These are phyloP conservation scores for Trichoderma hamatum DNA, from an alignment of 2,329 filamentous ascomycete species.

Conservation along the genomic window DNA sequence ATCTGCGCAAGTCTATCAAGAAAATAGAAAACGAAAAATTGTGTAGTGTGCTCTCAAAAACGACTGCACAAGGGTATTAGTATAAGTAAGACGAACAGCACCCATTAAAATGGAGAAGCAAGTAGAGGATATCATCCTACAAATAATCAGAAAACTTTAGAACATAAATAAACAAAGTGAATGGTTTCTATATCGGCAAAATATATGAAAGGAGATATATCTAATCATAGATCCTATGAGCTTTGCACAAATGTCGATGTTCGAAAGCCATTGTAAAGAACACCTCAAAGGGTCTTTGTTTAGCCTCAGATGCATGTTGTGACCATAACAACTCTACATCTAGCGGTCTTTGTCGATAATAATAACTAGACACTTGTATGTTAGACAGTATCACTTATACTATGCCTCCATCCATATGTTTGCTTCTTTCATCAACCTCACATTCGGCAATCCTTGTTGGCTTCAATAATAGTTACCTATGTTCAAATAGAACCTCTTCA, in stretches of 20 bases:
- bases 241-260: background rate
- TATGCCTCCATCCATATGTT: too few relatives aligned
- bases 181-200: background rate
- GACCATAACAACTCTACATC: background rate
- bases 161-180: background rate
- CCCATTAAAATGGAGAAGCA: background rate
- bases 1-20: background rate
- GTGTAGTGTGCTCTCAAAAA: background rate
- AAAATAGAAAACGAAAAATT: background rate
- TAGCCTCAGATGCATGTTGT: background rate
- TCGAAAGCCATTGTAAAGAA: background rate
- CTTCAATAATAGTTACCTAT: too few relatives aligned
- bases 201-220: background rate
- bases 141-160: too few relatives aligned
- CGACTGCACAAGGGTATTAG: background rate
- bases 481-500: too few relatives aligned
- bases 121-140: background rate
- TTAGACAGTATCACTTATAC: too few relatives aligned
- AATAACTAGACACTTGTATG: too few relatives aligned
- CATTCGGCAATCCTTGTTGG: too few relatives aligned
- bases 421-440: too few relatives aligned
- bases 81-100: background rate
- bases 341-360: background rate
- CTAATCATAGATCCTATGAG: background rate
- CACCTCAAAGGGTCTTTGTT: constrained; percentile 22